These are phyloP conservation scores for Flaveria ramosissima DNA, from an alignment of 129 eudicot genomes.

Conservation along the genomic window DNA sequence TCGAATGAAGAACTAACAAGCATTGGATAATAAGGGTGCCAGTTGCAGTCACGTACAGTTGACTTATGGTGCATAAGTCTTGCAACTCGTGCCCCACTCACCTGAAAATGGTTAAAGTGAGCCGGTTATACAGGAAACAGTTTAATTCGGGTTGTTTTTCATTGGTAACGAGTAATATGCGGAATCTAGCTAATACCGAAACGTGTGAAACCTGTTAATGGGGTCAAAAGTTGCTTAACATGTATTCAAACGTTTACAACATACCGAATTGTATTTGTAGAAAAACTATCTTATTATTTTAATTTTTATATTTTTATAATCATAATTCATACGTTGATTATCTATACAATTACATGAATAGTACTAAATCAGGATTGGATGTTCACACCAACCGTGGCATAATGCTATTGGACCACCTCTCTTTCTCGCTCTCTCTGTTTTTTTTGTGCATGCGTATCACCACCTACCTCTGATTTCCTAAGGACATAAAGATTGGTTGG, in stretches of 20 bases:
- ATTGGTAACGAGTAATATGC: background rate
- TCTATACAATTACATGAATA: too few relatives aligned
- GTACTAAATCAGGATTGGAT: too few relatives aligned
- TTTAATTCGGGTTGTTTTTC: background rate
- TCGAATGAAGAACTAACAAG: conserved; percentile 93
- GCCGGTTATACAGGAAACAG: background rate
- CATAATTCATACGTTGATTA: too few relatives aligned
- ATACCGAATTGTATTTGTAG: background rate
- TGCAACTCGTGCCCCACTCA: conserved; percentile 66
- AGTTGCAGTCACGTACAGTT: conserved; percentile 84
- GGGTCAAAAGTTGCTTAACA: background rate
- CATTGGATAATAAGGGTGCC: conserved; percentile 91
- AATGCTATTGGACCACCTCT: too few relatives aligned
- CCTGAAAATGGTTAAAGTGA: conserved; percentile 39
- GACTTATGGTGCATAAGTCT: conserved; percentile 72
- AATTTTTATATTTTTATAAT: too few relatives aligned
- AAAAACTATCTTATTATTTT: background rate
- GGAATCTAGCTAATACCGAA: background rate
- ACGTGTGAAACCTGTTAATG: background rate
- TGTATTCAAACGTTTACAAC: background rate
- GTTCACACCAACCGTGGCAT: too few relatives aligned
- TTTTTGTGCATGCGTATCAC: too few relatives aligned
- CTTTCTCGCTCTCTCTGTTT: too few relatives aligned
- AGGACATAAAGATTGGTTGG: background rate
- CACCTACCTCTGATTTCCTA: background rate